Evolutionary conservation across 2,329 filamentous ascomycete species (phyloP).

Genomic region (Spiromastix sp.): DNA sequence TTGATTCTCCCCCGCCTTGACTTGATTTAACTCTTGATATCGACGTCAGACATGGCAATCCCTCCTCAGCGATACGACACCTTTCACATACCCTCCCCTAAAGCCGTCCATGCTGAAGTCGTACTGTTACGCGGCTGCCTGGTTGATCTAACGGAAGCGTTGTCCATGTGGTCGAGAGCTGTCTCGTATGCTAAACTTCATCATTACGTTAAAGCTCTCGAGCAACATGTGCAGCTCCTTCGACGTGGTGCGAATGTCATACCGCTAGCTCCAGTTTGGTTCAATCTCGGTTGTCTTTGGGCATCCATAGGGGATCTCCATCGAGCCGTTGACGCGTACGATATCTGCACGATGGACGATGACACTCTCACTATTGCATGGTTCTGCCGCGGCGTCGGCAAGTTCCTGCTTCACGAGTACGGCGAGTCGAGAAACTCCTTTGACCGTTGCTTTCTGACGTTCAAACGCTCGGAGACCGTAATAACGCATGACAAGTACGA

Average conservation of each 20-base stretch:
- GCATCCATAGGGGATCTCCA: slow-evolving; percentile 1
- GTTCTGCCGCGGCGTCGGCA: slow-evolving; percentile 4
- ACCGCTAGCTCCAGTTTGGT: slow-evolving; percentile 2
- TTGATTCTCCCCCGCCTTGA: too few relatives aligned
- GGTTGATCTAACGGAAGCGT: slow-evolving; percentile 4
- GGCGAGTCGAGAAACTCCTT: slow-evolving; percentile 1
- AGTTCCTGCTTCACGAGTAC: slow-evolving; percentile 2
- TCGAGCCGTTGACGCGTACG: slow-evolving; percentile 6
- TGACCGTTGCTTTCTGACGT: slow-evolving; percentile 2
- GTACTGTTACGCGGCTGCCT: not conserved
- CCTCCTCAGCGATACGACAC: slow-evolving; percentile 1
- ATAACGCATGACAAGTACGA: slow-evolving; percentile 3
- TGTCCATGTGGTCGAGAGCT: slow-evolving; percentile 2
- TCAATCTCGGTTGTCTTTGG: slow-evolving; percentile 8
- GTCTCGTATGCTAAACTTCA: slow-evolving; percentile 2
- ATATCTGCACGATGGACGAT: slow-evolving; percentile 4
- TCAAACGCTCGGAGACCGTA: not conserved
- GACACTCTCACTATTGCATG: slow-evolving; percentile 2
- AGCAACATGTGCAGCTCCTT: slow-evolving; percentile 5
- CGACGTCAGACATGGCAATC: not conserved
- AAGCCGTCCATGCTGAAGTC: slow-evolving; percentile 1
- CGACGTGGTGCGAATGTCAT: not conserved
- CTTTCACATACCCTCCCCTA: slow-evolving; percentile 2
- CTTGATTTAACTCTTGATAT: too few relatives aligned
- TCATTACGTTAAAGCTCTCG: slow-evolving; percentile 5